Base-by-base conservation (phyloP, 768 basidiomycete genomes). In the Lyophyllum decastes region DNA sequence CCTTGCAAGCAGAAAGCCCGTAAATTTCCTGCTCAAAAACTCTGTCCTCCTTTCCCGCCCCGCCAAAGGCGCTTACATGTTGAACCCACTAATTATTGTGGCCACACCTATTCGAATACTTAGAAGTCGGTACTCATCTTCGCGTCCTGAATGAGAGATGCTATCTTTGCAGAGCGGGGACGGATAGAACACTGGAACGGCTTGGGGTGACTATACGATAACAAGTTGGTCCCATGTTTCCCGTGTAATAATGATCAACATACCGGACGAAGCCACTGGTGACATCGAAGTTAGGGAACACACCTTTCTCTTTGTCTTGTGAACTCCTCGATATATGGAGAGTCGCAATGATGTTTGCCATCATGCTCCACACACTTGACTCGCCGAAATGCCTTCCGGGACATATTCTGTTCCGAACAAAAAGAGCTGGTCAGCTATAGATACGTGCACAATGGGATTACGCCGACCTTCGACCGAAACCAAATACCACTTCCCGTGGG, bases 381-480 rank as follows among this genome's bases (percentile, higher is more conserved):
- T 83, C 79, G 2, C 81, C 84, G 51, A 86, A 77, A 60, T 82
- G 72, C 43, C 79, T 72, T 10, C 85, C 84, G 6, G 84, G 83
- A 61, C 85, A 87, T 54, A 78, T 73, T 55, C 82, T 82, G 58
- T 45, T 49, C 22, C 30, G 10, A 30, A 26, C 4, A n/a, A 38
- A 5, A 6, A 27, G 16, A 27, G 16, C 2, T 17, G 19, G 52
- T 40, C 12, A 50, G 26, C 19, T 34, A 53, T 57, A 57, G 47
- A 49, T 27, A 7, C 7, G 12, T n/a, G 22, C 25, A 19, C 16
- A 30, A 14, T 35, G 51, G 38, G 6, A 21, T 5, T 35, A 46
- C 25, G 52, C 71, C 68, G 56, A 81, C 81, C 82, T 72, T 54
- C 84, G 73, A 27, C 84, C 84, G 68, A 86, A 86, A 8, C 84